Evolutionary conservation across 306 rosid genomes (phyloP).

Genomic region (Inga oerstediana): DNA sequence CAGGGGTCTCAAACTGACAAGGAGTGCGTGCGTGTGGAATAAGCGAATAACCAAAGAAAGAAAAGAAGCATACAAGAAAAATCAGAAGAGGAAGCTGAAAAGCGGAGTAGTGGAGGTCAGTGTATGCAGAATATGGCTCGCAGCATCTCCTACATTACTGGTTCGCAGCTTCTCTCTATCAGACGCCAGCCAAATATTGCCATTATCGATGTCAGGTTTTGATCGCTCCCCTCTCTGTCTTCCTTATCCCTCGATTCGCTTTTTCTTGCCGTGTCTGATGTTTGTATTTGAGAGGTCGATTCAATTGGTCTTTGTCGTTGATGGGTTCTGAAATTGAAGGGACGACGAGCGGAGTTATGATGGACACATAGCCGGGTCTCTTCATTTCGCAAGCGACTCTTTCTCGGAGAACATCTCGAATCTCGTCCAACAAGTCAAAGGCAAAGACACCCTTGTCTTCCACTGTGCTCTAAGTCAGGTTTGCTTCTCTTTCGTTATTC

Average conservation of each 20-base stretch:
- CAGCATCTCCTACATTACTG: constrained; percentile 61
- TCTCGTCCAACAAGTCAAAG: constrained; percentile 64
- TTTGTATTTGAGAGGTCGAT: background rate
- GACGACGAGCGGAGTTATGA: constrained; percentile 78
- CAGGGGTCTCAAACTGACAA: background rate
- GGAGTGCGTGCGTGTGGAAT: background rate
- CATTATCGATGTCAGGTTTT: constrained; percentile 48
- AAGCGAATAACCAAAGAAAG: background rate
- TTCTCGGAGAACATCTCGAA: constrained; percentile 64
- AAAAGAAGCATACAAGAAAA: background rate
- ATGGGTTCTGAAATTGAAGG: constrained; percentile 38
- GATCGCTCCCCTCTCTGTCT: background rate
- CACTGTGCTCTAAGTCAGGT: constrained; percentile 92
- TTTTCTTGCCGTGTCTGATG: background rate
- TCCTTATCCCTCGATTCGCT: background rate
- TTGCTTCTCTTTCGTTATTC: background rate
- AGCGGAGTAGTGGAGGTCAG: background rate
- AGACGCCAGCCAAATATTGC: constrained; percentile 60
- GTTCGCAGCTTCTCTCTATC: constrained; percentile 57
- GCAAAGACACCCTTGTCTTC: constrained; percentile 85
- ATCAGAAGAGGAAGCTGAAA: background rate
- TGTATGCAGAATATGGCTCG: constrained; percentile 47
- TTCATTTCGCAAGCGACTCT: constrained; percentile 67
- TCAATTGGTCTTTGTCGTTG: background rate
- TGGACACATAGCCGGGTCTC: constrained; percentile 78